Base-by-base conservation (phyloP, 768 basidiomycete genomes). In the Panaeolus cyanescens region DNA sequence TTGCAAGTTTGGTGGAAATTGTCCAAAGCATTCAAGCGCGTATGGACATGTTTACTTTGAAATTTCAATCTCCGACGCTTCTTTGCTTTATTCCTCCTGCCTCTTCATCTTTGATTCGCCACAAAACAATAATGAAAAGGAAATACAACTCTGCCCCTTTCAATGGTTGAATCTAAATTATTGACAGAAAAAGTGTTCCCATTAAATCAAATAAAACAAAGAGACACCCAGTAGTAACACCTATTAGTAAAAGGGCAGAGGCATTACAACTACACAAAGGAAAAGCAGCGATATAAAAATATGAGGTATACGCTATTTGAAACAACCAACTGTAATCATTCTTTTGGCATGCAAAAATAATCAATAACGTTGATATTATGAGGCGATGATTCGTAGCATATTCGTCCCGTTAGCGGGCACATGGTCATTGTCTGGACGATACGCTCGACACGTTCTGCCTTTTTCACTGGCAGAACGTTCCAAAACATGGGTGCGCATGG, bases 391-490 rank as follows among this genome's bases (percentile, higher is more conserved):
- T 58, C 56, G 39, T 58, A 37, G 25, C 56, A 58, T 42, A 58
- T 42, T 31, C 56, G 56, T 58, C 56, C 56, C n/a, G 56, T 58
- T 5, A 58, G 10, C 13, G 56, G 56, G n/a, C 56, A 58, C 45
- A 50, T 28, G 4, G 45, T 50, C 45, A 50, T 50, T 12, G 45
- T 50, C 45, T 15, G 12, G 5, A 20, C 28, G 4, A 28, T 50
- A 13, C 30, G 22, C 13, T 50, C 45, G 22, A 28, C 45, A 4
- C 9, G 12, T 28, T 28, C 45, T 28, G 25, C 15, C 25, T 25
- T 50, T 28, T 50, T 50, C 22, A 50, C n/a, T n/a, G n/a, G 30
- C 25, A 50, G 15, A 50, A 50, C 25, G 3, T 22, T 13, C 45
- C 45, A 50, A 50, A 50, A 50, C 45, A 50, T 50, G 4, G 22